A percentile compares a stretch with the other conserved stretches of the same genome.
phyloP scores from a whole-genome alignment of 306 rosid species.

The Purshia tridentata region DNA sequence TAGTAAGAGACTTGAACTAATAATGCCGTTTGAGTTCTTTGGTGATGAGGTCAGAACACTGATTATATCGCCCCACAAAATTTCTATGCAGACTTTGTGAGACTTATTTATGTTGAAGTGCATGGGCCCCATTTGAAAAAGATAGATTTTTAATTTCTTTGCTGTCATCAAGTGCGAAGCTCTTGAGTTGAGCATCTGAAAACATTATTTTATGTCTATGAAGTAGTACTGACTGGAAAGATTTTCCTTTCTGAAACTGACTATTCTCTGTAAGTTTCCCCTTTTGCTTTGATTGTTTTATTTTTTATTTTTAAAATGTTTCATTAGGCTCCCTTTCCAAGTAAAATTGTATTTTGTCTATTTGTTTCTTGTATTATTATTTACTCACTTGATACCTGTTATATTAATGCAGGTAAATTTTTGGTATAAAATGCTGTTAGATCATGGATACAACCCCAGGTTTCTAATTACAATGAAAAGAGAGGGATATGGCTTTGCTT shows the following conservation, averaged over 20 bases:
- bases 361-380: background rate
- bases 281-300: background rate
- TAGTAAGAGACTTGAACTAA: background rate
- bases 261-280: background rate
- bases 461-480: background rate
- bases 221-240: background rate
- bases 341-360: background rate
- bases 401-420: constrained; percentile 13
- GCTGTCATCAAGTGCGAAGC: background rate
- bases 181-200: background rate
- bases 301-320: background rate
- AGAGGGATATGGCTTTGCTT: background rate
- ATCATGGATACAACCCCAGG: background rate
- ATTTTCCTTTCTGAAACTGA: background rate
- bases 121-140: background rate
- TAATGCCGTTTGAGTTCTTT: background rate
- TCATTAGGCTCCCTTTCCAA: background rate
- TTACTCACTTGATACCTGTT: background rate
- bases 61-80: background rate
- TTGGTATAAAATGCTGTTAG: background rate
- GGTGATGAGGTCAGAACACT: background rate
- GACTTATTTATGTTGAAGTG: background rate
- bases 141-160: background rate
- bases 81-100: background rate
- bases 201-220: background rate